Evolutionary conservation across 2,329 filamentous ascomycete species (phyloP).

Genomic region (Cladosporium phlei): DNA sequence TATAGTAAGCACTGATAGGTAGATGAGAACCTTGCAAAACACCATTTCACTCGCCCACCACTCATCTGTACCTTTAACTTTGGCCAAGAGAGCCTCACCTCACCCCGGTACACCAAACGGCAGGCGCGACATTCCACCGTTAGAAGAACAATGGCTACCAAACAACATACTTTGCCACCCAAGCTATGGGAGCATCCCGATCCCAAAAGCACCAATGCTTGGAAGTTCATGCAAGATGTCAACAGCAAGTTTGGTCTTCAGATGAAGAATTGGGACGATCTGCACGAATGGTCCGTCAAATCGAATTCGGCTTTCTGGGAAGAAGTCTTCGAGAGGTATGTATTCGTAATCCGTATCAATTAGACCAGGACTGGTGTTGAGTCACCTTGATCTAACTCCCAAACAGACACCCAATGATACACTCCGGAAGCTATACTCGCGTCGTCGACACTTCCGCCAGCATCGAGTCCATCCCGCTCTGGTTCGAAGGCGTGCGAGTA

Average conservation of each 20-base stretch:
- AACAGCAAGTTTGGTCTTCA: conserved; percentile 55
- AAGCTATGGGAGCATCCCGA: conserved; percentile 44
- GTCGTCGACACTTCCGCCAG: conserved; percentile 65
- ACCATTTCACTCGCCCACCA: no score
- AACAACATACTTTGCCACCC: conserved; percentile 30
- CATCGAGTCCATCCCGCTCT: conserved; percentile 67
- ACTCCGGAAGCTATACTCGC: conserved; percentile 49
- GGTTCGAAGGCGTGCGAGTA: conserved; percentile 69
- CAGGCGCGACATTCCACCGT: no score
- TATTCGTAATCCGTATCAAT: conserved; percentile 68
- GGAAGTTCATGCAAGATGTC: conserved; percentile 60
- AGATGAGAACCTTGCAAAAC: no score
- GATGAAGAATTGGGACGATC: conserved; percentile 63
- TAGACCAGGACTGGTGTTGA: conserved; percentile 57
- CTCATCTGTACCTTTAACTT: no score
- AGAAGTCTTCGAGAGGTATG: conserved; percentile 56
- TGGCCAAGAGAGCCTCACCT: no score
- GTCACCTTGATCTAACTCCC: conserved; percentile 65
- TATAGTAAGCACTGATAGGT: no score
- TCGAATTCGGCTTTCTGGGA: conserved; percentile 62
- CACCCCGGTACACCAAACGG: background rate
- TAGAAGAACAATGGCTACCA: conserved; percentile 17
- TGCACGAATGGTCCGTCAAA: conserved; percentile 65
- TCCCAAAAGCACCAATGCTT: conserved; percentile 54
- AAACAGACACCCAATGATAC: conserved; percentile 55